Evolutionary conservation across 2,329 filamentous ascomycete species (phyloP), one percentile per base, ranked within the genome.

Genomic region (Ceratocystis albifundus): DNA sequence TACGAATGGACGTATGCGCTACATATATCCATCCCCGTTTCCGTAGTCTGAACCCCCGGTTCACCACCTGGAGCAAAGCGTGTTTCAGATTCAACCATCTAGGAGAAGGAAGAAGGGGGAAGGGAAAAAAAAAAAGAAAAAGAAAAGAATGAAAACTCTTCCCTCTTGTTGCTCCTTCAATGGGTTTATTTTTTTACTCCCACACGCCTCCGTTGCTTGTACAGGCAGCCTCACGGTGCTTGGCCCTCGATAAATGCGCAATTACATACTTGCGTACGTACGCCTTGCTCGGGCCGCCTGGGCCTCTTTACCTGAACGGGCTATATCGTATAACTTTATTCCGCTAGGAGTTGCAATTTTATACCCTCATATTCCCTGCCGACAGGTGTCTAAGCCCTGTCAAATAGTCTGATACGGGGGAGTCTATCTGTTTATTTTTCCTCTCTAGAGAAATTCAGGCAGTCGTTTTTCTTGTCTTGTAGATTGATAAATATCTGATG

Each of bases 361-460:
- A 22, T 28, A 12, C 25, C 45, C 44, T 28, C 10, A 22, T 15
- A n/a, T 22, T 36, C 59, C 41, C 17, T 41, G 41, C 32, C n/a
- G 59, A 62, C 59, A 62, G 59, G 20, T 45, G 41, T 41, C 59
- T 28, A 36, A 20, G 59, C 65, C 48, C 65, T 65, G 69, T 65
- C 64, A 59, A 68, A 68, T 53, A 50, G n/a, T 48, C 22, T 7
- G n/a, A 15, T 22, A 6, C 12, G 46, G n/a, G 30, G n/a, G n/a
- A n/a, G 46, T 50, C 46, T 50, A 22, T 50, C 22, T 20, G 44
- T 46, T 46, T n/a, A 15, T 6, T n/a, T 46, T 46, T 46, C n/a
- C 44, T 46, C n/a, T 15, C 12, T 50, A 3, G 1, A 50, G 22
- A 50, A 12, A 68, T 32, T 6, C 30, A 7, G 30, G 6, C 30